A percentile compares a stretch with the other conserved stretches of the same genome.
These are phyloP conservation scores for Fusarium miscanthi DNA, from an alignment of 2,329 filamentous ascomycete species.

Conservation along the genomic window DNA sequence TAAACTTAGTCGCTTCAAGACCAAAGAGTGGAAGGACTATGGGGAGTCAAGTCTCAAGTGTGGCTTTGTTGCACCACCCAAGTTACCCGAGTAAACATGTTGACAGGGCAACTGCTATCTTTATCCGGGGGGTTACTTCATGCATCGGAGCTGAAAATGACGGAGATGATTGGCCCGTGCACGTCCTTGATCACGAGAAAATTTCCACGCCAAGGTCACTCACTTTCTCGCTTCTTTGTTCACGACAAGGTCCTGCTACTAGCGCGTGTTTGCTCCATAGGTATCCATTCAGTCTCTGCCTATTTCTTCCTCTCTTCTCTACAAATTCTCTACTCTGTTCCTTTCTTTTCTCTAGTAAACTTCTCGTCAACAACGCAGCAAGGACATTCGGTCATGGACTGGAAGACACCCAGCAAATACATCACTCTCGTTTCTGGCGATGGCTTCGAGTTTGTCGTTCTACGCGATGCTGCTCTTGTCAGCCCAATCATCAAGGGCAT, in stretches of 20 bases:
- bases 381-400: constrained; percentile 34
- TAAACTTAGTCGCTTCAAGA: constrained; percentile 22
- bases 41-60: constrained; percentile 41
- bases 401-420: constrained; percentile 67
- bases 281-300: constrained; percentile 8
- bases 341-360: constrained; percentile 8
- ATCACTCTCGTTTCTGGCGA: constrained; percentile 81
- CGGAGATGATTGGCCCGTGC: constrained; percentile 40
- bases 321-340: background rate
- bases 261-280: constrained; percentile 19
- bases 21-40: constrained; percentile 36
- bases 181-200: constrained; percentile 31
- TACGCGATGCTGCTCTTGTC: constrained; percentile 75
- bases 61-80: constrained; percentile 43
- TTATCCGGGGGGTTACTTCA: constrained; percentile 8
- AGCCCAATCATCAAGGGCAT: constrained; percentile 80
- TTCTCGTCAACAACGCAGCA: constrained; percentile 1
- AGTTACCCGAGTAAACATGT: constrained; percentile 49
- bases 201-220: constrained; percentile 18
- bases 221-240: constrained; percentile 9
- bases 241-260: constrained; percentile 2
- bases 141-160: constrained; percentile 30
- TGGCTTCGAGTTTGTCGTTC: constrained; percentile 80
- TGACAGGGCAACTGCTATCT: constrained; percentile 50
- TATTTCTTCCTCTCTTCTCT: constrained; percentile 18